phyloP scores from a whole-genome alignment of 2,329 filamentous ascomycete species.

The Cytospora mali region DNA sequence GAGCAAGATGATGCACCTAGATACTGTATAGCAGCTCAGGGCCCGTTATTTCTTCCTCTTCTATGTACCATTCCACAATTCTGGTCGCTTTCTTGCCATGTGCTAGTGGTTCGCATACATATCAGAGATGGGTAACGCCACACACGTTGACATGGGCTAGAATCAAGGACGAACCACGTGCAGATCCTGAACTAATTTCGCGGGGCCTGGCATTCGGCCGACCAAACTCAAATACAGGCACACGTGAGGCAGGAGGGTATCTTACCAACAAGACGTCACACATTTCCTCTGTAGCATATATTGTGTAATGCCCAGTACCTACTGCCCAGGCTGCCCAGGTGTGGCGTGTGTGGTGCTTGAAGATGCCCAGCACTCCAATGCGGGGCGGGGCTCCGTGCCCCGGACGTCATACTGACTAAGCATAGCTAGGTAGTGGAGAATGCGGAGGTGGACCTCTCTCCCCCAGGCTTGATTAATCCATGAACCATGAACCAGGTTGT shows the following conservation, averaged over 20 bases:
- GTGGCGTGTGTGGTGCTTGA: no score
- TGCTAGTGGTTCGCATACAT: neutral
- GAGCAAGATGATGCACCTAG: no score
- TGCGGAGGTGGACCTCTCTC: slow-evolving; percentile 17
- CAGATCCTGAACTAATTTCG: neutral
- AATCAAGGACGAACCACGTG: neutral
- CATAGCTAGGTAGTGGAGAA: slow-evolving; percentile 19
- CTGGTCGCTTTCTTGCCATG: neutral
- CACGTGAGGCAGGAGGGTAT: no score
- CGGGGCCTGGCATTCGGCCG: neutral
- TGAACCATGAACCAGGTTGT: neutral
- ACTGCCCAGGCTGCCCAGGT: no score
- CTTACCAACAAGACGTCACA: neutral
- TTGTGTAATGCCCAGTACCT: no score
- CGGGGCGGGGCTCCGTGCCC: neutral
- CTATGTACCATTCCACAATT: neutral
- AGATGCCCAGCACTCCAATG: neutral
- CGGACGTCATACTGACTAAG: slow-evolving; percentile 15
- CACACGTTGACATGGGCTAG: neutral
- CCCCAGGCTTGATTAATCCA: slow-evolving; percentile 20
- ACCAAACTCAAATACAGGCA: neutral
- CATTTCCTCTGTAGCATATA: neutral
- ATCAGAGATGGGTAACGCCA: neutral
- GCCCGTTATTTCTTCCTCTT: no score
- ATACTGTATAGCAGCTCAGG: no score